Evolutionary conservation across 768 basidiomycete genomes (phyloP).

Genomic region (Mrakia gelida): DNA sequence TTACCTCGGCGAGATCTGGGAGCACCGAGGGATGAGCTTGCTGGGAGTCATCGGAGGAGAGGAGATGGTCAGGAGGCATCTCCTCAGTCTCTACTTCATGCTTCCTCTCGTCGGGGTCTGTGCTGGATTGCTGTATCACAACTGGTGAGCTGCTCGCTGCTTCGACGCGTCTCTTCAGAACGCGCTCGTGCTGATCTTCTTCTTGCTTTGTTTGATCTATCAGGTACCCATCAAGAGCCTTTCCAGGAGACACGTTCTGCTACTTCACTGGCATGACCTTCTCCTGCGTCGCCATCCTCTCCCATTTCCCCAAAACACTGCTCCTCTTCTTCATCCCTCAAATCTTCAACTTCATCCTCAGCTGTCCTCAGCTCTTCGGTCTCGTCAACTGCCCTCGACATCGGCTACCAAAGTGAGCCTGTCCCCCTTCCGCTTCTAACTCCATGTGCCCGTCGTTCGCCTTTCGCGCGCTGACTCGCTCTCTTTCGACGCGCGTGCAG

Average conservation of each 20-base stretch:
- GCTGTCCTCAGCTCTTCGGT: constrained; percentile 90
- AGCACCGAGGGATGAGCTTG: constrained; percentile 44
- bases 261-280: constrained; percentile 99
- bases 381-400: constrained; percentile 91
- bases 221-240: constrained; percentile 93
- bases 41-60: constrained; percentile 75
- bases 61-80: constrained; percentile 74
- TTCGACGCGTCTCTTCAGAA: neutral
- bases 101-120: constrained; percentile 88
- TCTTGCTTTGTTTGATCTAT: neutral
- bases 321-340: constrained; percentile 96
- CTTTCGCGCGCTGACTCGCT: neutral
- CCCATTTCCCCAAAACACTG: constrained; percentile 94
- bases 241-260: constrained; percentile 95
- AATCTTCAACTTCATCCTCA: constrained; percentile 93
- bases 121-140: constrained; percentile 84
- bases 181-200: constrained; percentile 20
- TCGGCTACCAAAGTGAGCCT: constrained; percentile 74
- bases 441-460: neutral
- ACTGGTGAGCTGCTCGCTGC: constrained; percentile 62
- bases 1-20: constrained; percentile 52
- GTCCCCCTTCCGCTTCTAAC: neutral
- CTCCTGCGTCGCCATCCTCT: constrained; percentile 93
- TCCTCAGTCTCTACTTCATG: constrained; percentile 98
- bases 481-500: constrained; percentile 47